A percentile compares a stretch with the other conserved stretches of the same genome.
Conservation (phyloP, 192 early-diverging fungal species). For the Coemansia sp. region DNA sequence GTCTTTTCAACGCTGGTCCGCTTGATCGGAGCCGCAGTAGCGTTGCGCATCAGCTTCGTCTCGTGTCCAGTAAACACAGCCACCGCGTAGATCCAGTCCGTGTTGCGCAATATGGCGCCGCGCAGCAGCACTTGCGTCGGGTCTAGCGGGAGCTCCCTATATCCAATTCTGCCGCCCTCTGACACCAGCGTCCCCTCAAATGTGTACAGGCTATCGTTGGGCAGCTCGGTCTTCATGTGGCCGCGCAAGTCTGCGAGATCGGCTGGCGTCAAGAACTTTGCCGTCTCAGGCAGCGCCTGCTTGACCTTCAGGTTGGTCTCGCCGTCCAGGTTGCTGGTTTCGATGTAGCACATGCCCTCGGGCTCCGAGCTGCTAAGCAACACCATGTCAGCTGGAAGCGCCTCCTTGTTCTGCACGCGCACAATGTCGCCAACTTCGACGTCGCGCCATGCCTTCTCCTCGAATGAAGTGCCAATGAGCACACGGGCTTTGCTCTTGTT, state of each 20-base stretch:
- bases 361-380: slow-evolving; percentile 83
- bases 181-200: slow-evolving; percentile 72
- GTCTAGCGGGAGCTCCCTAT: slow-evolving; percentile 83
- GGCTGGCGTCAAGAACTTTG: slow-evolving; percentile 63
- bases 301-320: slow-evolving; percentile 97
- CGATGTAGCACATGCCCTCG: slow-evolving; percentile 86
- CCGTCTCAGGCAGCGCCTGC: slow-evolving; percentile 67
- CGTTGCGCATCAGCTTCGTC: slow-evolving; percentile 96
- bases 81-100: slow-evolving; percentile 83
- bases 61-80: slow-evolving; percentile 93
- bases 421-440: slow-evolving; percentile 91
- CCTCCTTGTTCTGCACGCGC: slow-evolving; percentile 76
- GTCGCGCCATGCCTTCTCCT: slow-evolving; percentile 80
- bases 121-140: slow-evolving; percentile 93
- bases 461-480: slow-evolving; percentile 67
- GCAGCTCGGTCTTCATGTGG: slow-evolving; percentile 87
- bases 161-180: slow-evolving; percentile 57
- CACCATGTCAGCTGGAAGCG: slow-evolving; percentile 91
- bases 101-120: slow-evolving; percentile 93
- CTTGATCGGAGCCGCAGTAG: slow-evolving; percentile 90
- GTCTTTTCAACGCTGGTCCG: slow-evolving; percentile 87
- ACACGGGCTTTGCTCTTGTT: slow-evolving; percentile 70
- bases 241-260: slow-evolving; percentile 61
- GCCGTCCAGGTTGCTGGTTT: slow-evolving; percentile 98
- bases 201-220: slow-evolving; percentile 83